Conservation (phyloP, 139 green algal species). For the Micractinium conductrix region DNA sequence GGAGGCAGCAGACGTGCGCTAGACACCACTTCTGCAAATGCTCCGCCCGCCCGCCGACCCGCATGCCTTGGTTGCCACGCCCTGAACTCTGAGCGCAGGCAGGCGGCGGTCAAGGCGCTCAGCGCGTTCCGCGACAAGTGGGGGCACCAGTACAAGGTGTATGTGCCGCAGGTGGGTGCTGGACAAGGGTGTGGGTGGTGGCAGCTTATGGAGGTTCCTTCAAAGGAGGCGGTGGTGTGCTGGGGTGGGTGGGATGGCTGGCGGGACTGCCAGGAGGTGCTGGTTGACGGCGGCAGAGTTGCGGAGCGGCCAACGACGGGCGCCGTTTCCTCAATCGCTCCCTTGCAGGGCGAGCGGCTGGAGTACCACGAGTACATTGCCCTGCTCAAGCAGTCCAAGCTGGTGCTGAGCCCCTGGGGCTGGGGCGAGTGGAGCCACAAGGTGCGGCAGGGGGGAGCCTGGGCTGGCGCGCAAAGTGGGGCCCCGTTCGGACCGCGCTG, state of each 20-base stretch:
- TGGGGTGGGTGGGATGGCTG: no score
- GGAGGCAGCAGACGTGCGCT: no score
- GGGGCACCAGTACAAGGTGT: conserved; percentile 32
- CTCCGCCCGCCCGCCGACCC: no score
- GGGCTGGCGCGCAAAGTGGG: neutral
- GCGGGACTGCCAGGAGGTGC: no score
- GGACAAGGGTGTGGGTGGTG: no score
- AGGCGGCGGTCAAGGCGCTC: conserved; percentile 29
- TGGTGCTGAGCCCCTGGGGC: conserved; percentile 32
- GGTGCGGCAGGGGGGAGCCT: neutral
- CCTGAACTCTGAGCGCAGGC: neutral
- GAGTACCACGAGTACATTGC: conserved; percentile 31
- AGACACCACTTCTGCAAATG: no score
- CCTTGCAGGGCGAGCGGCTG: conserved; percentile 26
- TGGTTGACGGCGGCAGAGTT: no score
- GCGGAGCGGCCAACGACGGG: no score
- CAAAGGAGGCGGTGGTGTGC: no score
- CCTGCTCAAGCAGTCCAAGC: conserved; percentile 32
- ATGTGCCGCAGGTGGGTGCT: conserved; percentile 16
- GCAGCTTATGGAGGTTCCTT: no score
- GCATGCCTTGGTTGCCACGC: neutral
- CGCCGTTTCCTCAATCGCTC: no score
- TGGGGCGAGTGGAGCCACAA: conserved; percentile 41
- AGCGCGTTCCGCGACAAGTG: conserved; percentile 27
- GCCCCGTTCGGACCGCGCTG: no score